A percentile compares a stretch with the other conserved stretches of the same genome.
Conservation (phyloP, 1,139 yeast genomes). For the Yamadazyma trypodendri region DNA sequence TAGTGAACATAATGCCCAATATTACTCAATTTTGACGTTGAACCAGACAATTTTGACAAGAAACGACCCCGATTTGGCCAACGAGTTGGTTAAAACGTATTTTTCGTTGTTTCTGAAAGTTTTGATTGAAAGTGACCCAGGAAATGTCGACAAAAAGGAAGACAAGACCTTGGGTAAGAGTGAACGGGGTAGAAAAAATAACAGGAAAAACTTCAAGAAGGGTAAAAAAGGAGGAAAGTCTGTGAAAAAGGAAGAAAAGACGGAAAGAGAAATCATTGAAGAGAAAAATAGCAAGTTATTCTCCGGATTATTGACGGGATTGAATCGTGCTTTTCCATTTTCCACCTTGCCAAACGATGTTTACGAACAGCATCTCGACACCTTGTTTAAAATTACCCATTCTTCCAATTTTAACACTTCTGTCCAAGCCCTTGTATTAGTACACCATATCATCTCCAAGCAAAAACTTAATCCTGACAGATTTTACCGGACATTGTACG, state of each 20-base stretch:
- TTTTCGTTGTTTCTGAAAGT: constrained; percentile 83
- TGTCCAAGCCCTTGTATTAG: constrained; percentile 84
- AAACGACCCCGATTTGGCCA: constrained; percentile 75
- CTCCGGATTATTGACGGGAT: constrained; percentile 90
- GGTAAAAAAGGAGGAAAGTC: constrained; percentile 81
- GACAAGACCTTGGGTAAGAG: constrained; percentile 39
- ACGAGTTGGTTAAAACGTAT: constrained; percentile 77
- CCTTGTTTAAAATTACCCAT: constrained; percentile 87
- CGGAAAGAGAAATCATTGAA: constrained; percentile 70
- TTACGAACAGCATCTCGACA: constrained; percentile 76
- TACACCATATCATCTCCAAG: constrained; percentile 68
- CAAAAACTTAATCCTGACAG: constrained; percentile 67
- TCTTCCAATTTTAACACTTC: constrained; percentile 93
- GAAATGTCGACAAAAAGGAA: constrained; percentile 31
- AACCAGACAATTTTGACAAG: constrained; percentile 89
- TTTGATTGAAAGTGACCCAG: constrained; percentile 62
- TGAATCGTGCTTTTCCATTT: constrained; percentile 95
- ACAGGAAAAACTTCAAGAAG: constrained; percentile 48
- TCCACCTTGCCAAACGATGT: constrained; percentile 71
- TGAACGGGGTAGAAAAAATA: constrained; percentile 54
- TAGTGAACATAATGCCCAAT: constrained; percentile 82
- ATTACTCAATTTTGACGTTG: constrained; percentile 82
- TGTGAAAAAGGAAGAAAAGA: constrained; percentile 60
- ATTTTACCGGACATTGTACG: constrained; percentile 85
- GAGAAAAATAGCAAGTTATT: constrained; percentile 84